Percentiles rank a stretch among this genome's conserved stretches.
Evolutionary conservation across 2,329 filamentous ascomycete species (phyloP).

Genomic region (Echinosphaeria canescens): DNA sequence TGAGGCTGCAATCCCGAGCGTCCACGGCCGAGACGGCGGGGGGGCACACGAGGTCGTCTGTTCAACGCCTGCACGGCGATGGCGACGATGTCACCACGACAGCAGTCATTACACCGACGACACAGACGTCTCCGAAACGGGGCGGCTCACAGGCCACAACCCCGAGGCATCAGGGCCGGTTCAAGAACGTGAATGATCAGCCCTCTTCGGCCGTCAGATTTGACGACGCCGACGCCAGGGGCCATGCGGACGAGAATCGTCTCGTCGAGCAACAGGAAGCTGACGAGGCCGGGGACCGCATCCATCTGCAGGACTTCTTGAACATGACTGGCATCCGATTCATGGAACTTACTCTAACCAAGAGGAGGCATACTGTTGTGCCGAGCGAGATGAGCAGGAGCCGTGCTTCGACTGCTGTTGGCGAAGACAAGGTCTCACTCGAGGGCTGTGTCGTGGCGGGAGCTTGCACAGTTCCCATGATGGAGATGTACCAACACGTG

Average conservation of each 20-base stretch:
- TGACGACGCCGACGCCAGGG: slow-evolving; percentile 6
- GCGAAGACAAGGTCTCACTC: slow-evolving; percentile 32
- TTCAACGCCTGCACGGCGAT: too few relatives aligned
- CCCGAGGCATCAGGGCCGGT: slow-evolving; percentile 30
- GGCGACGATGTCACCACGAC: slow-evolving; percentile 12
- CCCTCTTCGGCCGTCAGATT: slow-evolving; percentile 18
- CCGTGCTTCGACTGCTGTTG: slow-evolving; percentile 13
- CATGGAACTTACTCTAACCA: slow-evolving; percentile 96
- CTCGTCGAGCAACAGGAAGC: slow-evolving; percentile 18
- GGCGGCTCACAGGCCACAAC: slow-evolving; percentile 33
- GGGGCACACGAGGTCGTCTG: slow-evolving; percentile 25
- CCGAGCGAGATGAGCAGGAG: slow-evolving; percentile 24
- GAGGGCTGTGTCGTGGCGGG: slow-evolving; percentile 73
- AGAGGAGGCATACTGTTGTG: slow-evolving; percentile 65
- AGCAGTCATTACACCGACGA: slow-evolving; percentile 22
- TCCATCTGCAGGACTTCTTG: slow-evolving; percentile 80
- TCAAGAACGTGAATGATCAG: slow-evolving; percentile 28
- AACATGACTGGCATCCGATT: slow-evolving; percentile 94
- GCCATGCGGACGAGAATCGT: slow-evolving; percentile 14
- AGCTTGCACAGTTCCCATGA: slow-evolving; percentile 77
- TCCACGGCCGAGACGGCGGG: slow-evolving; percentile 46
- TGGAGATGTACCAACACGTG: slow-evolving; percentile 84
- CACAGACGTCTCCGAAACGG: slow-evolving; percentile 7
- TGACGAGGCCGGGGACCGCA: slow-evolving; percentile 35
- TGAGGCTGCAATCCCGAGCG: slow-evolving; percentile 47